Base-by-base conservation (phyloP, 768 basidiomycete genomes). In the Lepiota subincarnata region DNA sequence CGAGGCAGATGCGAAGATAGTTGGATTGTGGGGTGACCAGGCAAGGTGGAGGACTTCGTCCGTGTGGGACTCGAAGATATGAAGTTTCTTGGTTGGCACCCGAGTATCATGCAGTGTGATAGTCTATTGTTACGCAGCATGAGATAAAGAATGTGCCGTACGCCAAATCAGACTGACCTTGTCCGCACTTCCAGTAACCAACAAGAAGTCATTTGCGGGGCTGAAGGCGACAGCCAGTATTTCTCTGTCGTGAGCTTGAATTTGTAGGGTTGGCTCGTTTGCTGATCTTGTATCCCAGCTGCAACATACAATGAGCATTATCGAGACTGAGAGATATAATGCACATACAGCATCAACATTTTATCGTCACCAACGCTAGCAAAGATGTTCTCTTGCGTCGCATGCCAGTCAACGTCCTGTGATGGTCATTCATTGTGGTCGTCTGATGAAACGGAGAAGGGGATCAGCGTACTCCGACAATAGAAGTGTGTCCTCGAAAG, bases 321-420 rank as follows among this genome's bases (percentile, higher is more conserved):
- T n/a, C 28, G 34, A 52, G 50, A 16, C 14, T 52, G 49, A 1
- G 38, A 24, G 14, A 39, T 10, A 19, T n/a, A 26, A 39, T 35
- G 26, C 3, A 73, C 92, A 46, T 63, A 98, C 94, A 98, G 78
- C 78, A 97, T 84, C 48, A 99, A 79, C 78, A 90, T 83, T 66
- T 87, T 89, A 67, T 99, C 97, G 57, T 99, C 97, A 16, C 95
- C 93, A 28, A 96, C 97, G 59, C 95, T 98, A 2, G 87, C 94
- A 61, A 98, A 92, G 45, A 93, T 71, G 62, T 86, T 84, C 55
- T 92, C 91, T 62, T 87, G 76, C 3, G 77, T 82, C 1, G 84
- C 75, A 68, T 96, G 88, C 97, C 97, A 99, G 61, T 97, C 94
- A 4, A 99, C 95, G 65, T 99, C 97, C 92, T 96, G 42, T 2